phyloP scores from a whole-genome alignment of 305 asterid species.

The Fraxinus xanthoxyloides region DNA sequence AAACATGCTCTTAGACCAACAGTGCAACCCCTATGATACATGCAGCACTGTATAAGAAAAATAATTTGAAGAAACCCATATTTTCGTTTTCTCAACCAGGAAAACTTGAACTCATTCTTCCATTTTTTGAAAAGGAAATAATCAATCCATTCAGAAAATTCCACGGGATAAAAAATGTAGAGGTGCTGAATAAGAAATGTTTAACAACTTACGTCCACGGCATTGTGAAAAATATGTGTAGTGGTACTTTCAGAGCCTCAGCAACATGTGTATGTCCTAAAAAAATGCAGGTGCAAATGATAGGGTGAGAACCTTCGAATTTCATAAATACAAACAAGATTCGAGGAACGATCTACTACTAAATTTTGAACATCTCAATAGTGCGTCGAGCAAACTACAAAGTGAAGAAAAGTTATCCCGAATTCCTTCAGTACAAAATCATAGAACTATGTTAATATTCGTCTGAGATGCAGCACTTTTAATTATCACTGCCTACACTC shows the following conservation, averaged over 20 bases:
- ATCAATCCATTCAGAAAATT: background rate
- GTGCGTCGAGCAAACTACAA: background rate
- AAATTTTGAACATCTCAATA: background rate
- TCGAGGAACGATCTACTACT: background rate
- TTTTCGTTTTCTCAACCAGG: background rate
- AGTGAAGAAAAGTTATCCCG: background rate
- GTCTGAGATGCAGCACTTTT: background rate
- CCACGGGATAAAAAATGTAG: background rate
- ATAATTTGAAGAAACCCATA: background rate
- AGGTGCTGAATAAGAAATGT: background rate
- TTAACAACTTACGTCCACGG: conserved; percentile 92
- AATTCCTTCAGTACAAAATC: background rate
- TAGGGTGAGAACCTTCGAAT: conserved; percentile 7
- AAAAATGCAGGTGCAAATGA: conserved; percentile 14
- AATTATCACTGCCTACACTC: background rate
- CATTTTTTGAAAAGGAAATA: background rate
- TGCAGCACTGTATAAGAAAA: background rate
- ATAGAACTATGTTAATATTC: background rate
- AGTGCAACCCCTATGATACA: background rate
- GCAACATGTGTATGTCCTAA: conserved; percentile 91
- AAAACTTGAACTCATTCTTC: background rate
- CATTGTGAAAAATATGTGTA: conserved; percentile 92
- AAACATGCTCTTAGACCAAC: background rate
- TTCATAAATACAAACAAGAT: background rate
- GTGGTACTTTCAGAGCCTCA: conserved; percentile 76